Base-by-base conservation (phyloP, 1,139 yeast genomes). In the Yamadazyma sp. region DNA sequence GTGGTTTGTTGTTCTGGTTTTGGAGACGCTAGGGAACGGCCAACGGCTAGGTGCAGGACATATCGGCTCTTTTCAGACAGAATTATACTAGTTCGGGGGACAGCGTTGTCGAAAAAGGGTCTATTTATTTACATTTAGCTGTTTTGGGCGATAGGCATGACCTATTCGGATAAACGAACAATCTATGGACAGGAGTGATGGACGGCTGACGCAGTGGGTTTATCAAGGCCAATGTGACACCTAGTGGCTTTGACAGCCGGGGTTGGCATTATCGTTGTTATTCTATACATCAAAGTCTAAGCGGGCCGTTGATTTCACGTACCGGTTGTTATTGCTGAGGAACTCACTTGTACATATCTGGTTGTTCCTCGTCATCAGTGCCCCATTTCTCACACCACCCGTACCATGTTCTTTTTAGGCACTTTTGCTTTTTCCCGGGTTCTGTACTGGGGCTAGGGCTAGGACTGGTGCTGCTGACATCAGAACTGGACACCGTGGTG, bases 311-410 rank as follows among this genome's bases (percentile, higher is more conserved):
- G n/a, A n/a, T n/a, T n/a, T n/a, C n/a, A n/a, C n/a, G n/a, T n/a
- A n/a, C n/a, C n/a, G n/a, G n/a, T n/a, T n/a, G n/a, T n/a, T n/a
- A n/a, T n/a, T n/a, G n/a, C n/a, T n/a, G n/a, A n/a, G n/a, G n/a
- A n/a, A n/a, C n/a, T n/a, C n/a, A n/a, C n/a, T n/a, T n/a, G n/a
- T n/a, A n/a, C n/a, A n/a, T n/a, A n/a, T n/a, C n/a, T n/a, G n/a
- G n/a, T 5, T 16, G n/a, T 4, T 28, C 31, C 9, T 28, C 31
- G 31, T 28, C 31, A 17, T 28, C 31, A 15, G 10, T 5, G 5
- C 44, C 72, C 74, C 75, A 71, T 51, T 64, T 50, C 14, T 51
- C 42, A 44, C 77, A 71, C 73, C 75, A 69, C 3, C 77, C 77
- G 45, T 69, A 71, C 77, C 77, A 71, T 1, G 74, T 67, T 41